Conservation (phyloP, 768 basidiomycete species). For the Podaxis mareebaensis region DNA sequence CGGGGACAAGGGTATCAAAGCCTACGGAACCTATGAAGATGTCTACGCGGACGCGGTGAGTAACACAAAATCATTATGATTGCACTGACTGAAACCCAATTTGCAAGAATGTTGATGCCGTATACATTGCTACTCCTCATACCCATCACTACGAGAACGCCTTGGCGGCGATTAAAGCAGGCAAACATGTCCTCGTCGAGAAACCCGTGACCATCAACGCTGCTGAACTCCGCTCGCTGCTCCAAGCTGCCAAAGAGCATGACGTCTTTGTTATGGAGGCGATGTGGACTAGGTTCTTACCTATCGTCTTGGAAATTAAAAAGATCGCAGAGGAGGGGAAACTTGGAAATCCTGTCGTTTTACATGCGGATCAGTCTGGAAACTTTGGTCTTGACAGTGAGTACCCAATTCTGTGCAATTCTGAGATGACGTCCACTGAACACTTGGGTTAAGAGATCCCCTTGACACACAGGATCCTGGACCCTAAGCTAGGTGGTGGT, state of each 20-base stretch:
- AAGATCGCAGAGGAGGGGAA: constrained; percentile 58
- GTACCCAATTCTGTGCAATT: constrained; percentile 23
- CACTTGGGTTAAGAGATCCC: constrained; percentile 52
- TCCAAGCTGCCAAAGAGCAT: constrained; percentile 73
- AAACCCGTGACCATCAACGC: constrained; percentile 83
- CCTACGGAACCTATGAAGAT: constrained; percentile 73
- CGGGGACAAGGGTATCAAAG: constrained; percentile 56
- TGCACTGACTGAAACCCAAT: not conserved
- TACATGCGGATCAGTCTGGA: constrained; percentile 77
- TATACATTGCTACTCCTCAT: constrained; percentile 83
- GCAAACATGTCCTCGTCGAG: constrained; percentile 87
- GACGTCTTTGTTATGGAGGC: constrained; percentile 92
- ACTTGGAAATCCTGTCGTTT: constrained; percentile 65
- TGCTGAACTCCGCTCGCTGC: constrained; percentile 72
- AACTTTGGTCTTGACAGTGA: constrained; percentile 68
- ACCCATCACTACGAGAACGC: constrained; percentile 81
- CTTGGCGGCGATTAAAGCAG: constrained; percentile 70
- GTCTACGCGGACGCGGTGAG: constrained; percentile 70
- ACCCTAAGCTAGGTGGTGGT: constrained; percentile 80
- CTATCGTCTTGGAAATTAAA: constrained; percentile 64
- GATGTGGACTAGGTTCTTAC: constrained; percentile 85
- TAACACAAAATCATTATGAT: not conserved
- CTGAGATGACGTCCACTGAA: not conserved
- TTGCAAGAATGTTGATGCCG: constrained; percentile 65
- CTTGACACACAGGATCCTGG: constrained; percentile 71